Percentiles rank a stretch among this genome's conserved stretches.
These are phyloP conservation scores for Calonectria henricotiae DNA, from an alignment of 2,329 filamentous ascomycete genomes.

Conservation along the genomic window DNA sequence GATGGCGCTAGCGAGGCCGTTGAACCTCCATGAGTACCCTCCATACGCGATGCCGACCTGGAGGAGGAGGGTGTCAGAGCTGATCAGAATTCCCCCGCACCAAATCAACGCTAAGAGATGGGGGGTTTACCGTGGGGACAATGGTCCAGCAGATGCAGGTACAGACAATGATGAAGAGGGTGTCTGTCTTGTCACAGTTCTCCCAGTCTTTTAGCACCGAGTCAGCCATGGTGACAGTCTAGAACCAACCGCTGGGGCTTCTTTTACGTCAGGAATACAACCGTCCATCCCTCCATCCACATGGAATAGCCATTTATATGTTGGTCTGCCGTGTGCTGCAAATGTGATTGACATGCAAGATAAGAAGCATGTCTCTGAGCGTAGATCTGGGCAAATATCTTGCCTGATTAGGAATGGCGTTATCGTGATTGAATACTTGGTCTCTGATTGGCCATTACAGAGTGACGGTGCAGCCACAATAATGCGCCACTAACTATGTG, in stretches of 20 bases:
- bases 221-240: conserved; percentile 29
- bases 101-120: neutral
- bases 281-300: neutral
- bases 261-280: neutral
- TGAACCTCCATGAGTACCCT: conserved; percentile 41
- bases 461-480: neutral
- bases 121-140: conserved; percentile 37
- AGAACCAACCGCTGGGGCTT: no score
- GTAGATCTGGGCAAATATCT: conserved; percentile 33
- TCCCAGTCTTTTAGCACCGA: conserved; percentile 42
- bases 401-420: conserved; percentile 26
- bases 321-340: neutral
- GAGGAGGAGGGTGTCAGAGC: conserved; percentile 17
- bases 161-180: conserved; percentile 42
- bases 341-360: conserved; percentile 5
- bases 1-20: conserved; percentile 40
- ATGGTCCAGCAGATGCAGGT: conserved; percentile 45
- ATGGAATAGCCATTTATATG: conserved; percentile 15
- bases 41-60: conserved; percentile 43
- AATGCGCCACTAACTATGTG: neutral
- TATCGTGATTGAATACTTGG: conserved; percentile 19
- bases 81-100: neutral
- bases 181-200: conserved; percentile 41
- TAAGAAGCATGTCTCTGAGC: conserved; percentile 27
- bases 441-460: neutral